These are phyloP conservation scores for Raffaelea arxii DNA, from an alignment of 2,329 filamentous ascomycete species.

Conservation along the genomic window DNA sequence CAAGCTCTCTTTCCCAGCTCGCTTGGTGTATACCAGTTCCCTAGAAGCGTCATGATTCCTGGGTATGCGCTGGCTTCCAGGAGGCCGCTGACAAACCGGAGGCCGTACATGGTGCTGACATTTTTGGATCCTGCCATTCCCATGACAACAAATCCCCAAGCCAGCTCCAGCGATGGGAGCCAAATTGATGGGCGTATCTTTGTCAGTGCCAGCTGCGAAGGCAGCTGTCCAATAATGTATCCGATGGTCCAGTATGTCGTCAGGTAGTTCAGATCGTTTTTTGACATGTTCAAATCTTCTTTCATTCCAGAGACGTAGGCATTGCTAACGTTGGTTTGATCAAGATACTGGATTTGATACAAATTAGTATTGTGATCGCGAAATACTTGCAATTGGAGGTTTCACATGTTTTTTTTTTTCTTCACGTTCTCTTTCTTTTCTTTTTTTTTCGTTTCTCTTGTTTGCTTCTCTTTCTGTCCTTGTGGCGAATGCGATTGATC, in stretches of 20 bases:
- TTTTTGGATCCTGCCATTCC: constrained; percentile 26
- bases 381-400: no score
- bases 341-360: no score
- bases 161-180: constrained; percentile 25
- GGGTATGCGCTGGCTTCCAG: constrained; percentile 28
- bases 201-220: constrained; percentile 28
- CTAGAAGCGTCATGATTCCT: constrained; percentile 27
- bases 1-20: constrained; percentile 31
- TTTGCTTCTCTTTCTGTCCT: constrained; percentile 21
- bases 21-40: constrained; percentile 31
- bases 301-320: constrained; percentile 35
- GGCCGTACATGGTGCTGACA: constrained; percentile 24
- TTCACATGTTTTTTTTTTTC: neutral
- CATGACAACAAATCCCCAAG: constrained; percentile 22
- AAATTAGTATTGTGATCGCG: no score
- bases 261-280: constrained; percentile 42
- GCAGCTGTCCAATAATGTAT: constrained; percentile 41
- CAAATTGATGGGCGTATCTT: constrained; percentile 28
- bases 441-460: neutral
- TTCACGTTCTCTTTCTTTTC: neutral
- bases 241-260: constrained; percentile 47
- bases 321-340: constrained; percentile 21
- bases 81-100: constrained; percentile 35
- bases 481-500: no score
- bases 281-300: constrained; percentile 40